Conservation (phyloP, 371 early-diverging fungal species). For the Mortierella sp. region DNA sequence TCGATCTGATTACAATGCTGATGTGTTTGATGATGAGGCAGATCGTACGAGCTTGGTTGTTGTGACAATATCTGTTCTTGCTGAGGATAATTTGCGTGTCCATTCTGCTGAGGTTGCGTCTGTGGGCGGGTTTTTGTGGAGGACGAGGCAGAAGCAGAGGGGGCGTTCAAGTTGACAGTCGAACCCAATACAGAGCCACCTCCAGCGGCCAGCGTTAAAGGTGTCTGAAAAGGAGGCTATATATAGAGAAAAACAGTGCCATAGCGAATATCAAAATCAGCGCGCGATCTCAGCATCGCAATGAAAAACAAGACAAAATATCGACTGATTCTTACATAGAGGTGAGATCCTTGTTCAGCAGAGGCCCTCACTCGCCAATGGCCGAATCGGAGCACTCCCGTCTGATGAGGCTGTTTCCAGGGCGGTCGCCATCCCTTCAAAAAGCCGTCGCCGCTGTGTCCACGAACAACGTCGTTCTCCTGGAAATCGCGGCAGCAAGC, state of each 20-base stretch:
- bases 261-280: too few species aligned
- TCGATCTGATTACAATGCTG: background rate
- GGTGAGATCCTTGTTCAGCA: slow-evolving; percentile 20
- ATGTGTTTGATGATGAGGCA: background rate
- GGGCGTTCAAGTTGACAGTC: background rate
- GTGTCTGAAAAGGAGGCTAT: slow-evolving; percentile 54
- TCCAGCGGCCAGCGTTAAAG: slow-evolving; percentile 51
- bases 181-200: slow-evolving; percentile 47
- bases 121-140: too few species aligned
- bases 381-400: slow-evolving; percentile 50
- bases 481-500: slow-evolving; percentile 49
- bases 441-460: slow-evolving; percentile 55
- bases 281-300: too few species aligned
- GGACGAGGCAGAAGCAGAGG: too few species aligned
- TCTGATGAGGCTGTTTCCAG: slow-evolving; percentile 46
- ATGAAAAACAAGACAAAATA: background rate
- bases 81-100: background rate
- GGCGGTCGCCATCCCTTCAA: slow-evolving; percentile 52
- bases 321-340: slow-evolving; percentile 40
- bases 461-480: slow-evolving; percentile 47
- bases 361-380: slow-evolving; percentile 53
- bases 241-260: background rate
- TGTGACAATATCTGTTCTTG: too few species aligned
- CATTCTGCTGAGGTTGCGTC: background rate
- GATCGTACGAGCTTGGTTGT: background rate